Percentiles rank a stretch among this genome's conserved stretches.
Evolutionary conservation across 1,139 yeast species (phyloP).

Genomic region (Diutina neorugosa): DNA sequence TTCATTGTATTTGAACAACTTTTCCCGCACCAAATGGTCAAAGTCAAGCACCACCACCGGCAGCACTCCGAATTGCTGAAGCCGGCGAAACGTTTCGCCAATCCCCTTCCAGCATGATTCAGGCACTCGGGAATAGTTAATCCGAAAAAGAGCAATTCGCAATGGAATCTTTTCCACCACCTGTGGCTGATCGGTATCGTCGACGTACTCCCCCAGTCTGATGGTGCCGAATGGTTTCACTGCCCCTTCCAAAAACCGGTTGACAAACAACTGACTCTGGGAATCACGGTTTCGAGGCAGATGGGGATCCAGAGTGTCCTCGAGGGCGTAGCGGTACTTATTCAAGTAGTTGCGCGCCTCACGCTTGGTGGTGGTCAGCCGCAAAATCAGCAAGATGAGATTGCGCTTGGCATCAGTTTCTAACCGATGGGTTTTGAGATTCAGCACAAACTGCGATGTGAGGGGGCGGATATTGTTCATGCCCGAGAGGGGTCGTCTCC

Average conservation of each 20-base stretch:
- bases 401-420: slow-evolving; percentile 33
- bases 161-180: slow-evolving; percentile 25
- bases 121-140: slow-evolving; percentile 26
- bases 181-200: slow-evolving; percentile 14
- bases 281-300: slow-evolving; percentile 13
- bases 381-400: slow-evolving; percentile 54
- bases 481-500: neutral
- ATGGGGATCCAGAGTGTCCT: slow-evolving; percentile 5
- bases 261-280: slow-evolving; percentile 28
- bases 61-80: slow-evolving; percentile 38
- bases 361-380: slow-evolving; percentile 66
- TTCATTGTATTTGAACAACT: slow-evolving; percentile 22
- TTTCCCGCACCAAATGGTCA: slow-evolving; percentile 16
- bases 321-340: slow-evolving; percentile 41
- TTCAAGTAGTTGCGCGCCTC: slow-evolving; percentile 57
- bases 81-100: slow-evolving; percentile 35
- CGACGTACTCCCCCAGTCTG: slow-evolving; percentile 15
- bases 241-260: slow-evolving; percentile 23
- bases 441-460: slow-evolving; percentile 26
- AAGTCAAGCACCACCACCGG: slow-evolving; percentile 24
- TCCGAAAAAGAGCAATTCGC: slow-evolving; percentile 39
- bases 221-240: slow-evolving; percentile 20
- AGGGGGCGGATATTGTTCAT: slow-evolving; percentile 24
- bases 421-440: slow-evolving; percentile 21
- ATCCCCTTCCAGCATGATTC: slow-evolving; percentile 27